phyloP scores from a whole-genome alignment of 441 rosid species.

The Manihot esculenta region DNA sequence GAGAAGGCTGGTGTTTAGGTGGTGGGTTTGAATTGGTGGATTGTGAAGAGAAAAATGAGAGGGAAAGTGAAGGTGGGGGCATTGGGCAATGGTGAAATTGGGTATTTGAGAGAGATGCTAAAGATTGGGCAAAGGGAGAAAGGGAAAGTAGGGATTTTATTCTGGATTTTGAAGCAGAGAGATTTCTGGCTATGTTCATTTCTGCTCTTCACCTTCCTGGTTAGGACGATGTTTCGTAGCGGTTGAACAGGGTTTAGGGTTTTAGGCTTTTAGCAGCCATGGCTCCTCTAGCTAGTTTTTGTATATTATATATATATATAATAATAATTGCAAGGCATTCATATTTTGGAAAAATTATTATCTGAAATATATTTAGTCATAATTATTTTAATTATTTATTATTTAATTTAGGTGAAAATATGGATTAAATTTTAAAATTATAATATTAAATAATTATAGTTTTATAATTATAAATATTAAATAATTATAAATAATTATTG shows the following conservation, averaged over 20 bases:
- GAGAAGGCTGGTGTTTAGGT: constrained; percentile 13
- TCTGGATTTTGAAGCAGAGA: constrained; percentile 24
- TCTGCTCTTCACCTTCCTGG: neutral
- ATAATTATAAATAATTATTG: too few species aligned
- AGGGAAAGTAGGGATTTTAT: constrained; percentile 25
- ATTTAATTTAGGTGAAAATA: too few species aligned
- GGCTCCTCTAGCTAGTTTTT: too few species aligned
- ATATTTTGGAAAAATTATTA: too few species aligned
- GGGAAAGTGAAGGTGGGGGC: constrained; percentile 23
- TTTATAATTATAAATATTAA: too few species aligned
- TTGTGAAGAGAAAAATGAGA: constrained; percentile 23
- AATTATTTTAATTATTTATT: too few species aligned
- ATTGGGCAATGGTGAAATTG: neutral
- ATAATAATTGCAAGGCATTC: too few species aligned
- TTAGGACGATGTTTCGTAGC: too few species aligned
- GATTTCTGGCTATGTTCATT: constrained; percentile 27
- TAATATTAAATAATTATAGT: too few species aligned
- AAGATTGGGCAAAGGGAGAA: constrained; percentile 8
- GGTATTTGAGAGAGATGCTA: neutral
- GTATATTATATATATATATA: too few species aligned
- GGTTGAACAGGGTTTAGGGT: constrained; percentile 6
- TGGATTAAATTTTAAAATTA: too few species aligned
- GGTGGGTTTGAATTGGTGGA: constrained; percentile 17
- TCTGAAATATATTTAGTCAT: too few species aligned
- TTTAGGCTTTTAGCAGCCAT: constrained; percentile 10